Base-by-base conservation (phyloP, 2,329 filamentous ascomycete genomes). In the Diplocarpon mali region DNA sequence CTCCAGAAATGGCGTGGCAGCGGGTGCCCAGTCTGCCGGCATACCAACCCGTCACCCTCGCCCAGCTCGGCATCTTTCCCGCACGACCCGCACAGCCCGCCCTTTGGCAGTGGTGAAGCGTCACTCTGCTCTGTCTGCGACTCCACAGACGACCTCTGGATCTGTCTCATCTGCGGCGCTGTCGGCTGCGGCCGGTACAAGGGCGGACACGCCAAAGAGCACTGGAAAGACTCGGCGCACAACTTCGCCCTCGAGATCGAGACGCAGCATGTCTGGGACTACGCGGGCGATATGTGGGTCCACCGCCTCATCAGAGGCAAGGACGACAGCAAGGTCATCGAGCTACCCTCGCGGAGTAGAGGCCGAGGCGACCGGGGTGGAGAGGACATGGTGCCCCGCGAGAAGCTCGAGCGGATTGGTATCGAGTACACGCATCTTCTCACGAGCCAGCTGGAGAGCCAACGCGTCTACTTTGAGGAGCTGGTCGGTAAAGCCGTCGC, bases 191-290 rank as follows among this genome's bases (percentile, higher is more conserved):
- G 92, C 1, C 79, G 92, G 27, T 98, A 98, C 62, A 93, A 95
- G 63, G 80, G 83, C 24, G 92, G 88, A 0, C 89, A 96, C 58
- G 89, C 90, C 29, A 95, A 94, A 62, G 83, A 85, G 11, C 89
- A 95, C 64, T 95, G 87, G 77, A 88, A 93, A 64, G 76, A 85
- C 44, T 93, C 86, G 2, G 78, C 80, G 3, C 92, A 98, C 64
- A 85, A 84, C 51, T 98, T 95, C 61, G 84, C 88, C 20, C 84
- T 98, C 62, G 92, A 98, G 62, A 77, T 96, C 31, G 80, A 83
- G 50, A 94, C 88, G 0, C 90, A 98, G 62, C 83, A 95, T 56
- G 89, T 98, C 1, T 98, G 92, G 92, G 92, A 98, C 64, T 98
- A 98, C 53, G 86, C 85, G 0, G 88, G 86, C 4, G 92, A 98